These are phyloP conservation scores for Cryphonectria naterciae DNA, from an alignment of 2,329 filamentous ascomycete species.

Conservation along the genomic window DNA sequence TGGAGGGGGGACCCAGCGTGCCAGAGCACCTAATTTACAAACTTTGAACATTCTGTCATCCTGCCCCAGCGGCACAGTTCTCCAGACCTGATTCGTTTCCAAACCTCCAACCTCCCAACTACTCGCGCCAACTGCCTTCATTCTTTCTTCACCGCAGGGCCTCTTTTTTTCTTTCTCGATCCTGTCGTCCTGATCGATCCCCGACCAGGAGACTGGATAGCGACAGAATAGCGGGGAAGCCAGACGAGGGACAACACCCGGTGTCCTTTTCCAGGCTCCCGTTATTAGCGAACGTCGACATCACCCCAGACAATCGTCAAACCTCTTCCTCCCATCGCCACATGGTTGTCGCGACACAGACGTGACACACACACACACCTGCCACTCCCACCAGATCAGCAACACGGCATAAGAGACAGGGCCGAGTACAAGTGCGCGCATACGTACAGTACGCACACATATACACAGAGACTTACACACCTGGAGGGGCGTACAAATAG, in stretches of 20 bases:
- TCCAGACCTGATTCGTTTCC: not conserved
- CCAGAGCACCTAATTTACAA: slow-evolving; percentile 2
- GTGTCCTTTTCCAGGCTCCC: not conserved
- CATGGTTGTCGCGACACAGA: not conserved
- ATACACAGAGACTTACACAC: not conserved
- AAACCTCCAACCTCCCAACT: not conserved
- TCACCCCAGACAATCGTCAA: not conserved
- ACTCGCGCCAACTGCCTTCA: not conserved
- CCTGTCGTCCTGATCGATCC: not conserved
- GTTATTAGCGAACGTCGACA: not conserved
- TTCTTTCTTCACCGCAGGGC: not conserved
- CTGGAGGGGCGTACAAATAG: not conserved
- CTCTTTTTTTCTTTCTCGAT: not conserved
- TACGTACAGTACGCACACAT: not conserved
- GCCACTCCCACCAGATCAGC: not conserved
- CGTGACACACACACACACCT: not conserved
- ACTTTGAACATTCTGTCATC: slow-evolving; percentile 9
- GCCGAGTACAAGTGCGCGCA: not conserved
- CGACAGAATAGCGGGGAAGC: not conserved
- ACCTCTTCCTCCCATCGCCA: not conserved
- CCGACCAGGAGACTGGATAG: not conserved
- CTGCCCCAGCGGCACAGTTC: not conserved
- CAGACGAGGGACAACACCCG: not conserved
- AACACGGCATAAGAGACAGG: not conserved
- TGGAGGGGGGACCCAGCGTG: not conserved